Percentiles rank a stretch among this genome's conserved stretches.
These are phyloP conservation scores for Termitomyces sp. DNA, from an alignment of 1,284 basidiomycete genomes.

Conservation along the genomic window DNA sequence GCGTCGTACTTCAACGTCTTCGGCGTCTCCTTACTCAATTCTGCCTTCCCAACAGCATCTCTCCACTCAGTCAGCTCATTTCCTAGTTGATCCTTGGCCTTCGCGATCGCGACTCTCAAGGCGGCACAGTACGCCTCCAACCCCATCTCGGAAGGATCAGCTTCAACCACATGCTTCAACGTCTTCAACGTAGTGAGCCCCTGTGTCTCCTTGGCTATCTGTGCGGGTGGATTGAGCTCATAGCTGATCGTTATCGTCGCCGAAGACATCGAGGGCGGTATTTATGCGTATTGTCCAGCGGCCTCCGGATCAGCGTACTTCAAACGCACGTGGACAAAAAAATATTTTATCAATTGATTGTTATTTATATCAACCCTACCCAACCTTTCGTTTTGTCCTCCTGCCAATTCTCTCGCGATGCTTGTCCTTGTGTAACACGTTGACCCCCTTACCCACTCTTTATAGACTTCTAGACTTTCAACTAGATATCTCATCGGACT, in stretches of 20 bases:
- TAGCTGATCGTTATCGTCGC: constrained; percentile 44
- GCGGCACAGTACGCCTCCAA: constrained; percentile 45
- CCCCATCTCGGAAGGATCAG: constrained; percentile 17
- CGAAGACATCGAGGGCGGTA: constrained; percentile 20
- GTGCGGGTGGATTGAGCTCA: constrained; percentile 40
- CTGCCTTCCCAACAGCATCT: constrained; percentile 58
- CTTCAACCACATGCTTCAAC: constrained; percentile 32
- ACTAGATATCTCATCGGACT: constrained; percentile 5
- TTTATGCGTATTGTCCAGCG: constrained; percentile 20
- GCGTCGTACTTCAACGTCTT: constrained; percentile 36
- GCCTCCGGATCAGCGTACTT: constrained; percentile 4
- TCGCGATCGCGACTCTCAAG: constrained; percentile 43
- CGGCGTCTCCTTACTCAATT: constrained; percentile 46
- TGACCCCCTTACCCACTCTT: constrained; percentile 20
- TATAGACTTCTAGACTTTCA: constrained; percentile 23
- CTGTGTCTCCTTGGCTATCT: constrained; percentile 18
- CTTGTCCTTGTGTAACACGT: constrained; percentile 32
- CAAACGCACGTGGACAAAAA: constrained; percentile 2
- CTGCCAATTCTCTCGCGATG: constrained; percentile 24
- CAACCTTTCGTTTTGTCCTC: neutral
- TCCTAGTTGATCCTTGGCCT: constrained; percentile 49
- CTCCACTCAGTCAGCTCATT: constrained; percentile 65
- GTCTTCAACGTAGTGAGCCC: constrained; percentile 27
- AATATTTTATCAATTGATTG: constrained; percentile 12
- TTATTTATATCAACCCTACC: constrained; percentile 7